Percentiles rank a stretch among this genome's conserved stretches.
phyloP scores from a whole-genome alignment of 352 stramenopile species.

The Globisporangium megalacanthum region DNA sequence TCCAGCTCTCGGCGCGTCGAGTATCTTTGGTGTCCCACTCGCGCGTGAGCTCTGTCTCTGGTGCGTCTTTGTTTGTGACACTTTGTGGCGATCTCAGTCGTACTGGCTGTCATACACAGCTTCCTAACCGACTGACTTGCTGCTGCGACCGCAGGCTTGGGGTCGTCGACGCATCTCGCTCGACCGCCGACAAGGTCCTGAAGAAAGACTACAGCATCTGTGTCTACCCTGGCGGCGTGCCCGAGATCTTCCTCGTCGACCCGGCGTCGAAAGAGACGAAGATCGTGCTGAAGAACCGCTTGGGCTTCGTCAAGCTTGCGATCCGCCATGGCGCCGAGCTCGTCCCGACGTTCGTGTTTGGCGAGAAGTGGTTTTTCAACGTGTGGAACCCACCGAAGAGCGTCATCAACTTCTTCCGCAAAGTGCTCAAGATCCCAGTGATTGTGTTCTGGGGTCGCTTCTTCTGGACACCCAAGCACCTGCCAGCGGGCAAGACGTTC shows the following conservation, averaged over 20 bases:
- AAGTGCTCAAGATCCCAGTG: conserved; percentile 9
- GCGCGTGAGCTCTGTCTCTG: conserved; percentile 19
- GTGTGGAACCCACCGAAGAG: conserved; percentile 10
- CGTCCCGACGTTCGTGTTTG: conserved; percentile 74
- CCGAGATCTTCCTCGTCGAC: conserved; percentile 75
- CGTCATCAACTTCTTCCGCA: conserved; percentile 10
- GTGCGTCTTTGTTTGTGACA: neutral
- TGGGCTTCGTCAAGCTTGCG: conserved; percentile 79
- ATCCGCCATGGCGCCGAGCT: conserved; percentile 72
- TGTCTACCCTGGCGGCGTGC: conserved; percentile 70
- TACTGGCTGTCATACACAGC: too few relatives aligned
- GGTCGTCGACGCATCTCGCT: conserved; percentile 66
- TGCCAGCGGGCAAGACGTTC: conserved; percentile 56
- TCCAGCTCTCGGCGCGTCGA: conserved; percentile 12
- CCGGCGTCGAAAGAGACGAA: conserved; percentile 67
- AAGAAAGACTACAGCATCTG: conserved; percentile 59
- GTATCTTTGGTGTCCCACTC: conserved; percentile 18
- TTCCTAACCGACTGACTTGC: neutral
- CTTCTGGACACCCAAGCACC: conserved; percentile 66
- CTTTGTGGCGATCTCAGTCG: neutral
- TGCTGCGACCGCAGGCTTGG: conserved; percentile 27
- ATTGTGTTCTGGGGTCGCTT: conserved; percentile 18
- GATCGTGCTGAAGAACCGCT: conserved; percentile 70
- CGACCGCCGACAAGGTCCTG: conserved; percentile 69
- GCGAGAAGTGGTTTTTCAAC: conserved; percentile 69